Base-by-base conservation (phyloP, 768 basidiomycete genomes). In the Tylopilus plumbeoviolaceoides region DNA sequence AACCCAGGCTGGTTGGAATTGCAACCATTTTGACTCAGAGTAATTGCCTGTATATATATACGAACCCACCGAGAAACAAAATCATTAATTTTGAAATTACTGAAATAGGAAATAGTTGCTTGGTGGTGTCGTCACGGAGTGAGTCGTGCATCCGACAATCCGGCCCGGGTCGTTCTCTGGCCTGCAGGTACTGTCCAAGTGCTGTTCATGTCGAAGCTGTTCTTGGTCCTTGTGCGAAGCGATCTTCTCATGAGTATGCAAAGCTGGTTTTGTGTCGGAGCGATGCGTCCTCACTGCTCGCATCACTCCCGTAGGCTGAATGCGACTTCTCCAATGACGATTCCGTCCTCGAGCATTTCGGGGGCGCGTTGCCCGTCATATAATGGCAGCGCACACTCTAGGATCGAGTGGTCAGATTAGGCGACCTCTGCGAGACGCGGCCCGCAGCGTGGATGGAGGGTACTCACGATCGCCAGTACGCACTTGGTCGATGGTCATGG, bases 301-400 rank as follows among this genome's bases (percentile, higher is more conserved):
- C 8, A 12, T 49, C 55, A 20, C 25, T 31, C n/a, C 23, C 40
- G 52, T 18, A 64, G 51, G 31, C 54, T 23, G 40, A 64, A 64
- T 14, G 47, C 63, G 50, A 64, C 56, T 36, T 63, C 55, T 39
- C 63, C 63, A 39, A 64, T 61, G 23, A 44, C 55, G 8, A 63
- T 48, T 41, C 51, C 40, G 14, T 61, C 54, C 4, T 63, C 64
- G 27, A 44, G 30, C 23, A 52, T n/a, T 17, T 66, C 64, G 2
- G 25, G 9, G 31, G 46, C 31, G 11, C 17, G 44, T 11, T 27
- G 42, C 9, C 48, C 54, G 2, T 66, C 63, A 15, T 63, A 61
- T 40, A 64, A 51, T 6, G 61, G 23, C 33, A 64, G 47, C 9
- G 64, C 61, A 30, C 64, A 66, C 45, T 53, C 64, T 64, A n/a